Evolutionary conservation across 2,329 filamentous ascomycete species (phyloP).

Genomic region (Sclerotinia spermophila): DNA sequence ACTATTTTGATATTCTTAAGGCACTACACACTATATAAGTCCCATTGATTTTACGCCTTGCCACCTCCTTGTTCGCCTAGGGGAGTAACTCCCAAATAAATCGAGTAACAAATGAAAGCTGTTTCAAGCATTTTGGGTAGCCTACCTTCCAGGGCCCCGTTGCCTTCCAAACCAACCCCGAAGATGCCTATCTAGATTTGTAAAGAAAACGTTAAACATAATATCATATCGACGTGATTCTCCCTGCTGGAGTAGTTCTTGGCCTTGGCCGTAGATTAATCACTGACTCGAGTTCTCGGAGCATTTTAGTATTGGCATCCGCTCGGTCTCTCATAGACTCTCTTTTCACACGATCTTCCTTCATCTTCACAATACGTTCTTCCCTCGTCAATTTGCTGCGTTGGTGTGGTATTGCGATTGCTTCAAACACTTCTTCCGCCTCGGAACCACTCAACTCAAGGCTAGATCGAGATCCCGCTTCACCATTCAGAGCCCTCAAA

Average conservation of each 20-base stretch:
- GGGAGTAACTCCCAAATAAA: background rate
- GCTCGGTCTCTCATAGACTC: conserved; percentile 67
- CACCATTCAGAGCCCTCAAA: conserved; percentile 74
- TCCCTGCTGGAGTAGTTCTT: conserved; percentile 29
- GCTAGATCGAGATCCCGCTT: conserved; percentile 50
- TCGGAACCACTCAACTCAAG: conserved; percentile 54
- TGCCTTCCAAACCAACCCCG: conserved; percentile 7
- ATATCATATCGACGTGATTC: conserved; percentile 38
- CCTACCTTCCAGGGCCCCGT: conserved; percentile 9
- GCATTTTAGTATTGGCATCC: conserved; percentile 83
- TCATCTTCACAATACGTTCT: conserved; percentile 82
- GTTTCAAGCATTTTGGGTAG: background rate
- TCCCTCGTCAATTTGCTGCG: conserved; percentile 73
- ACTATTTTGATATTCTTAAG: background rate
- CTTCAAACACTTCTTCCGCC: conserved; percentile 83
- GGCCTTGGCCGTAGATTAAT: conserved; percentile 57
- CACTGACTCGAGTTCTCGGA: conserved; percentile 87
- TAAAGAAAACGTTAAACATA: conserved; percentile 18
- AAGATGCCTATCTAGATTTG: conserved; percentile 7
- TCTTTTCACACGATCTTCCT: conserved; percentile 77
- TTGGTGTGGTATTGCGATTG: conserved; percentile 71
- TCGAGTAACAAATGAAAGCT: conserved; percentile 17
- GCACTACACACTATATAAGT: background rate
- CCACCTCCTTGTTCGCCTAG: background rate
- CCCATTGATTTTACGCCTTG: conserved; percentile 6